A percentile compares a stretch with the other conserved stretches of the same genome.
Conservation (phyloP, 352 stramenopile genomes). For the Phytophthora megakarya region DNA sequence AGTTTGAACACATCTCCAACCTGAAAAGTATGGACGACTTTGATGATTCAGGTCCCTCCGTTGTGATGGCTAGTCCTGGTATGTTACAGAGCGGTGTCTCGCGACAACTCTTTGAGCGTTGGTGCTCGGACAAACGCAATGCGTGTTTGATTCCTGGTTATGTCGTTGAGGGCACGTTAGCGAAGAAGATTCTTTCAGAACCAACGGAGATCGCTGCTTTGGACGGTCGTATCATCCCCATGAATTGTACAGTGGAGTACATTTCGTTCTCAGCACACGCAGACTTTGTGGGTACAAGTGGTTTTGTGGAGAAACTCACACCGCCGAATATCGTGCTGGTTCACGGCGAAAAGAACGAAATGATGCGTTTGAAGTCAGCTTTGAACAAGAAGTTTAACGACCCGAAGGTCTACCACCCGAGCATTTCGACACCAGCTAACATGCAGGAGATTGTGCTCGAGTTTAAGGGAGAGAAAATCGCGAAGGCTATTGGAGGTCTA, state of each 20-base stretch:
- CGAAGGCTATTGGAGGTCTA: conserved; percentile 82
- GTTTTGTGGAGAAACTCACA: conserved; percentile 95
- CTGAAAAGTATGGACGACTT: conserved; percentile 97
- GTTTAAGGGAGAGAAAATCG: conserved; percentile 90
- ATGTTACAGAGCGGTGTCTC: conserved; percentile 99
- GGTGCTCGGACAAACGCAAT: conserved; percentile 98
- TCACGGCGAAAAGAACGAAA: conserved; percentile 98
- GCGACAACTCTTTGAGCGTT: conserved; percentile 97
- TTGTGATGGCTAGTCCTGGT: conserved; percentile 98
- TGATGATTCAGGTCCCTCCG: conserved; percentile 96
- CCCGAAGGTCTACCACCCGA: conserved; percentile 82
- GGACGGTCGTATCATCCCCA: conserved; percentile 92
- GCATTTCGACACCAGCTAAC: conserved; percentile 84
- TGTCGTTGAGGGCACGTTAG: conserved; percentile 97
- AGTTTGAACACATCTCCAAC: conserved; percentile 97
- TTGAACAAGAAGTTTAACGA: conserved; percentile 92
- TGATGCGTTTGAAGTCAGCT: conserved; percentile 95
- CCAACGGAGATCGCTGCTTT: conserved; percentile 95
- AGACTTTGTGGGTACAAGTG: conserved; percentile 96
- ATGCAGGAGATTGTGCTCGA: conserved; percentile 89
- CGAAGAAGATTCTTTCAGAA: conserved; percentile 97
- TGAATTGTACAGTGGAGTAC: conserved; percentile 96
- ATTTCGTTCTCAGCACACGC: conserved; percentile 98
- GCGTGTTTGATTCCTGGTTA: conserved; percentile 99
- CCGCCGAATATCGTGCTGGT: conserved; percentile 95